Percentiles rank a stretch among this genome's conserved stretches.
These are phyloP conservation scores for Cyathus striatus DNA, from an alignment of 768 basidiomycete genomes.

Conservation along the genomic window DNA sequence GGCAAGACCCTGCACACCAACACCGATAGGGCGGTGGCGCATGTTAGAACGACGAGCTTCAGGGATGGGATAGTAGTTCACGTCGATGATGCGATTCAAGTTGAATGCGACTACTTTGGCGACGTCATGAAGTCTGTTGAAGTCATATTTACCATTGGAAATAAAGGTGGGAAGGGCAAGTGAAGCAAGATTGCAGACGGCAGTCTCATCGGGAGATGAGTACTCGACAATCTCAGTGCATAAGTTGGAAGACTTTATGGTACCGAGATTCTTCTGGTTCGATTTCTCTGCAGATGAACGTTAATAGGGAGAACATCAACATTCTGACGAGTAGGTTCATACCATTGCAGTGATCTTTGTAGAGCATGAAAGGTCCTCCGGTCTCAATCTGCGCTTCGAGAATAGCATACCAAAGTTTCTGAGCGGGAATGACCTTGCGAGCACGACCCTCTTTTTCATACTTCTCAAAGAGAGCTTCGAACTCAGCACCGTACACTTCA, in stretches of 20 bases:
- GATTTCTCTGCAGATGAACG: conserved; percentile 70
- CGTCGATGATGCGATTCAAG: conserved; percentile 90
- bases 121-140: conserved; percentile 92
- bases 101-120: conserved; percentile 90
- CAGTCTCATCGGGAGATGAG: conserved; percentile 93
- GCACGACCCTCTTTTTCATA: conserved; percentile 91
- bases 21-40: conserved; percentile 95
- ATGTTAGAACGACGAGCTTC: conserved; percentile 92
- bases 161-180: conserved; percentile 93
- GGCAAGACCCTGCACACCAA: conserved; percentile 97
- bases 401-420: conserved; percentile 98
- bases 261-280: conserved; percentile 97
- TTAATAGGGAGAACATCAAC: background rate
- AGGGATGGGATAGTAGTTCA: conserved; percentile 92
- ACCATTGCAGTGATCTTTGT: conserved; percentile 96
- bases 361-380: conserved; percentile 98
- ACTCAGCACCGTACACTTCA: conserved; percentile 88
- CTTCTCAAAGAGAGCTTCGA: conserved; percentile 77
- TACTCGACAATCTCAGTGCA: conserved; percentile 99
- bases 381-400: conserved; percentile 98
- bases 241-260: conserved; percentile 98
- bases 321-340: conserved; percentile 17
- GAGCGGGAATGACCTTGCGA: conserved; percentile 81
- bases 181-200: conserved; percentile 98
- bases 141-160: conserved; percentile 79